Base-by-base conservation (phyloP, 306 rosid genomes). In the Spatholobus suberectus region DNA sequence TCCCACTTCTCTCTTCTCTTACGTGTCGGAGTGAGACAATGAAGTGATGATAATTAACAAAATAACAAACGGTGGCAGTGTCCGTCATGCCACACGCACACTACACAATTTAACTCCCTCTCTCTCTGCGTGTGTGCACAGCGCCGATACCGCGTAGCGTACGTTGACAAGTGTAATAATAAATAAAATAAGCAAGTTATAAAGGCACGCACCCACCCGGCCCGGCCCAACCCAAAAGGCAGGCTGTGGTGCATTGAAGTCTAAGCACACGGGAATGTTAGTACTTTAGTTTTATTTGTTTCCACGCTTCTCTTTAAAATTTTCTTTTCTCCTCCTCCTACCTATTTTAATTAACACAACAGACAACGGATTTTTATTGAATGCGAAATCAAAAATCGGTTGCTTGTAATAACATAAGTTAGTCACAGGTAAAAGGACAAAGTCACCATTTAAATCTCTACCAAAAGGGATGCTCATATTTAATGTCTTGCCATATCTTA, bases 141-240 rank as follows among this genome's bases (percentile, higher is more conserved):
- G 15, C 5, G 80, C 32, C 34, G n/a, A 66, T 34, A 47, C 44
- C 27, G 82, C 66, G 82, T 66, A 65, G 81, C 73, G 63, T 77
- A 29, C 49, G 1, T 62, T 15, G 65, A 58, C 54, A 59, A 17
- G 18, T 40, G 13, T 67, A 34, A 32, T 57, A 57, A 21, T 37
- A 57, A 40, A 38, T 17, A 13, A 40, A 57, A 2, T 43, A 11
- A 14, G 3, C 35, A 57, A 65, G 14, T 35, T 35, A 38, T 67
- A 18, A 70, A 8, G 57, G 37, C 44, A 67, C 20, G 77, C 62
- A 52, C 78, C 78, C 49, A 35, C 66, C 18, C 12, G 21, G 29
- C 21, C 35, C 21, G 49, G 13, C 78, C 76, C 62, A 13, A 8
- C n/a, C n/a, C n/a, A n/a, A n/a, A n/a, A n/a, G n/a, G n/a, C n/a